These are phyloP conservation scores for Hyaloscypha hepaticicola DNA, from an alignment of 495 filamentous ascomycete species.

Conservation along the genomic window DNA sequence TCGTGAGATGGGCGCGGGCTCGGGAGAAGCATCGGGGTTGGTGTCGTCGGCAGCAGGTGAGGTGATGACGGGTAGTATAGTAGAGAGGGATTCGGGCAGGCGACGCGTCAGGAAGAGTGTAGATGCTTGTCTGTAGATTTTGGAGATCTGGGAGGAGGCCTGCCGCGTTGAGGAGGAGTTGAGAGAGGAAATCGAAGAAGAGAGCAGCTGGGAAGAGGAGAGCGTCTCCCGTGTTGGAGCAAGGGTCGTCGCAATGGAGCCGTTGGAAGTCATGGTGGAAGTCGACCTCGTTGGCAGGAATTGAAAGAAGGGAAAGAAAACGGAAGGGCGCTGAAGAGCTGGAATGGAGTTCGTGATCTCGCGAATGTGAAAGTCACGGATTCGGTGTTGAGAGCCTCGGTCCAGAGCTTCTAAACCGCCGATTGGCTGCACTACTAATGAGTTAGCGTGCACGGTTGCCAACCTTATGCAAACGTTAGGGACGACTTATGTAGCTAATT, in stretches of 20 bases:
- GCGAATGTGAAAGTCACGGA: constrained; percentile 18
- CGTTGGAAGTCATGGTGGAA: constrained; percentile 40
- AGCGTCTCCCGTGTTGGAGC: constrained; percentile 31
- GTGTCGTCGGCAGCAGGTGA: constrained; percentile 42
- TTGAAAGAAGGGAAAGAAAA: background rate
- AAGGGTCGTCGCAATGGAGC: constrained; percentile 39
- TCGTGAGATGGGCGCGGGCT: constrained; percentile 64
- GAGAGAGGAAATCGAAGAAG: constrained; percentile 49
- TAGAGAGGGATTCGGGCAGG: constrained; percentile 81
- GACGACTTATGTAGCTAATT: background rate
- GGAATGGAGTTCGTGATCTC: constrained; percentile 21
- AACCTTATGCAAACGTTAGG: background rate
- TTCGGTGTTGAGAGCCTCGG: constrained; percentile 24
- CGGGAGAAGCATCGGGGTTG: constrained; percentile 37
- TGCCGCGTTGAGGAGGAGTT: constrained; percentile 51
- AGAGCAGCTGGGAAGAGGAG: constrained; percentile 38
- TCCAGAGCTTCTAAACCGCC: background rate
- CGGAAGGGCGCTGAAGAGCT: constrained; percentile 3
- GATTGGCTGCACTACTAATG: background rate
- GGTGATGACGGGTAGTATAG: constrained; percentile 74
- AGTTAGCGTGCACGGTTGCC: background rate
- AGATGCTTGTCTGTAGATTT: constrained; percentile 85
- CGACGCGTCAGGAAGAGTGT: constrained; percentile 91
- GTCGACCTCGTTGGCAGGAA: constrained; percentile 3
- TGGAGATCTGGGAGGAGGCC: constrained; percentile 61